Evolutionary conservation across 2,329 filamentous ascomycete genomes (phyloP), one percentile per base, ranked within the genome.

Genomic region (Aspergillus aculeatus): DNA sequence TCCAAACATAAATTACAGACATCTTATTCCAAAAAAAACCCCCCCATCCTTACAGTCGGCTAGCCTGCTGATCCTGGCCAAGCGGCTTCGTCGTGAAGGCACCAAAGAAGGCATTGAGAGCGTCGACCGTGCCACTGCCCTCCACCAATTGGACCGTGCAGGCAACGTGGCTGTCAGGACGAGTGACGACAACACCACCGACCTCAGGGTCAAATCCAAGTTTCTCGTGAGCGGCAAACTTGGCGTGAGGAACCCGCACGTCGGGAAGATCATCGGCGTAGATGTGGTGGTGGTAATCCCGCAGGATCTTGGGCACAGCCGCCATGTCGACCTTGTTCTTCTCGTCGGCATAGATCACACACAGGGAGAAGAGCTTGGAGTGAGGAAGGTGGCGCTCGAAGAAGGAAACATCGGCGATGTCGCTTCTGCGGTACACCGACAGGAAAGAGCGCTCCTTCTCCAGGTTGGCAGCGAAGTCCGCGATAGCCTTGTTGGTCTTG

Each of bases 341-440:
- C 55, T 82, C 82, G 0, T 84, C 81, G 12, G 90, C 87, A 71
- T 96, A 89, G 63, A 96, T 81, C 44, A 90, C 87, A 69, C 86
- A 90, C 58, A 96, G 75, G 1, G 90, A 91, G 78, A 90, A 93
- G 79, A 96, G 92, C 50, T 82, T 80, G 65, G 88, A 91, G 77
- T 96, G 92, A 0, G 93, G 93, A 76, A 92, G 93, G 78, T 96
- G 86, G 47, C 81, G 84, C 77, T 96, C 92, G 76, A 93, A 91
- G 75, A 91, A 86, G 2, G 85, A 86, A 47, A 93, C 86, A 4
- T 78, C 71, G 38, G 81, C 81, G 44, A 86, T 77, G 66, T 93
- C 89, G 0, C 80, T 59, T 50, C 89, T 83, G 23, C 83, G 77
- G 75, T 89, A 93, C 3, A 82, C 77, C 3, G 83, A 78, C 73